Conservation (phyloP, 2,329 filamentous ascomycete species). For the Trematosphaeria pertusa region DNA sequence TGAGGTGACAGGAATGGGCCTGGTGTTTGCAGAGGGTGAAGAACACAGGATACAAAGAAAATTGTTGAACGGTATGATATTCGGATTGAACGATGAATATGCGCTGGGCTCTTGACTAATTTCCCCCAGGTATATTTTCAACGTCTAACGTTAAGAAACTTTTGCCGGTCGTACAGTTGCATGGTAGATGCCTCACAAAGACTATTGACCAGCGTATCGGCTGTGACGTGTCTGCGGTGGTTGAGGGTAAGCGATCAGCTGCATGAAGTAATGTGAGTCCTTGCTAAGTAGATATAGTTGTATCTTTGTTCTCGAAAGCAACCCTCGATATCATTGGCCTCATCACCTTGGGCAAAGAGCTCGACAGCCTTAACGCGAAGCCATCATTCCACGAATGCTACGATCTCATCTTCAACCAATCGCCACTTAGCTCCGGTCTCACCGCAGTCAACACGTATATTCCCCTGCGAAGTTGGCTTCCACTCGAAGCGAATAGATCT, state of each 20-base stretch:
- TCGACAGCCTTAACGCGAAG: slow-evolving; percentile 23
- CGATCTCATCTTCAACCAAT: slow-evolving; percentile 26
- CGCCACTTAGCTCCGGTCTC: slow-evolving; percentile 19
- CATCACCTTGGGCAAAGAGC: slow-evolving; percentile 37
- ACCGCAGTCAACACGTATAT: slow-evolving; percentile 28
- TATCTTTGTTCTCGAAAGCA: slow-evolving; percentile 16
- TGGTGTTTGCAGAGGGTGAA: slow-evolving; percentile 16
- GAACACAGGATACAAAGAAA: slow-evolving; percentile 35
- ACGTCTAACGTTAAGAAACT: slow-evolving; percentile 48
- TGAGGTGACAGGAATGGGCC: slow-evolving; percentile 19
- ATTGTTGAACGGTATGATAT: slow-evolving; percentile 34
- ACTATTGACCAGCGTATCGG: slow-evolving; percentile 7
- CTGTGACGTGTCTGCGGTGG: neutral
- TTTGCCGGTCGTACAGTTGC: slow-evolving; percentile 46
- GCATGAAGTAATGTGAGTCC: neutral
- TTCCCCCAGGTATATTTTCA: slow-evolving; percentile 43
- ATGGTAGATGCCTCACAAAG: slow-evolving; percentile 37
- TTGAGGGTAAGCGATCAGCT: slow-evolving; percentile 6
- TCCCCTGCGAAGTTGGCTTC: slow-evolving; percentile 41
- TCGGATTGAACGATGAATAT: neutral
- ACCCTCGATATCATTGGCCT: slow-evolving; percentile 41
- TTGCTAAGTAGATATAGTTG: slow-evolving; percentile 5
- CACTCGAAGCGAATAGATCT: slow-evolving; percentile 48
- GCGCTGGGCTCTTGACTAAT: neutral
- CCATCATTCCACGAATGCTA: slow-evolving; percentile 26